A percentile compares a stretch with the other conserved stretches of the same genome.
Conservation (phyloP, 1,284 basidiomycete species). For the Ganoderma lucidum region DNA sequence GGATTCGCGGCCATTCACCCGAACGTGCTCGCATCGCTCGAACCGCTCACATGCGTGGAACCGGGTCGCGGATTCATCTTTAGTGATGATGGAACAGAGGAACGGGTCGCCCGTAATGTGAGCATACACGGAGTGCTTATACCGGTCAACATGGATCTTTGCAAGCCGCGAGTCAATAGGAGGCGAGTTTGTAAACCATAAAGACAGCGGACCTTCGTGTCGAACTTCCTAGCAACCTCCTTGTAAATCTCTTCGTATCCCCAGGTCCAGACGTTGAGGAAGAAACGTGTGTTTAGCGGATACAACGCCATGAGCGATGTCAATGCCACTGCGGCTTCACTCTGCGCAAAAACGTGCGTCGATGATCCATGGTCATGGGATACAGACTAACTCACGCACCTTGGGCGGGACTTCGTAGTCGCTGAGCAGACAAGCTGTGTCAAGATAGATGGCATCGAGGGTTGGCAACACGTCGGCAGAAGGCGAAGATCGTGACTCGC, state of each 20-base stretch:
- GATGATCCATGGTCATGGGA: too few relatives aligned
- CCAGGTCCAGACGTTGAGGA: slow-evolving; percentile 94
- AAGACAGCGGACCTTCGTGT: slow-evolving; percentile 55
- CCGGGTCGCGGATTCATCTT: slow-evolving; percentile 65
- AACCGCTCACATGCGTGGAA: slow-evolving; percentile 94
- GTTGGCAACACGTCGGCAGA: slow-evolving; percentile 43
- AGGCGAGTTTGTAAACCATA: not conserved
- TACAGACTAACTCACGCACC: slow-evolving; percentile 48
- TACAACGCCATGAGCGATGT: slow-evolving; percentile 74
- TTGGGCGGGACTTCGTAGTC: slow-evolving; percentile 75
- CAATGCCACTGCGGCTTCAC: slow-evolving; percentile 71
- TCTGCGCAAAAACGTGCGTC: slow-evolving; percentile 48
- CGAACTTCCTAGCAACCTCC: slow-evolving; percentile 71
- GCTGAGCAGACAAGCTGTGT: slow-evolving; percentile 78
- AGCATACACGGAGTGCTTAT: slow-evolving; percentile 79
- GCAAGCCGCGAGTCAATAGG: not conserved
- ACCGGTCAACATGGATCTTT: slow-evolving; percentile 90
- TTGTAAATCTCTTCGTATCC: slow-evolving; percentile 90
- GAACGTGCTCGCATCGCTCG: slow-evolving; percentile 74
- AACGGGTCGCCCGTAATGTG: slow-evolving; percentile 66
- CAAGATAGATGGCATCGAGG: slow-evolving; percentile 87
- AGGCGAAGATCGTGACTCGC: slow-evolving; percentile 4
- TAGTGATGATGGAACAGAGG: slow-evolving; percentile 70
- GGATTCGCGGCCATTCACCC: slow-evolving; percentile 48
- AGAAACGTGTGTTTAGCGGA: slow-evolving; percentile 78